Percentiles rank a stretch among this genome's conserved stretches.
These are phyloP conservation scores for Monilinia vaccinii-corymbosi DNA, from an alignment of 2,329 filamentous ascomycete genomes.

Conservation along the genomic window DNA sequence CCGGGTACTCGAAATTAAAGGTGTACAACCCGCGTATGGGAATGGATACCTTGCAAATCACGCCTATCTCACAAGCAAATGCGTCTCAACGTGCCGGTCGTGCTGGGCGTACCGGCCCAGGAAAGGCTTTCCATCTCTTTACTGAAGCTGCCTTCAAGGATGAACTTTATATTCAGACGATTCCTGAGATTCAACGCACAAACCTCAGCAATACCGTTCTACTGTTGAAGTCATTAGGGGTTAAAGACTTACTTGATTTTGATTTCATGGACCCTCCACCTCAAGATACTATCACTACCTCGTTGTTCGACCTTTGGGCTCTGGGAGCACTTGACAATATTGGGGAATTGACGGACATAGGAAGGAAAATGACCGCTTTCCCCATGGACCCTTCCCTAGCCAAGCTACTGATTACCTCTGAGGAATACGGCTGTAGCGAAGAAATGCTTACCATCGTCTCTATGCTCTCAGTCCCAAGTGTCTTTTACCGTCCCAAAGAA, in stretches of 20 bases:
- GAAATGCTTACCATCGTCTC: conserved; percentile 98
- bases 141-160: conserved; percentile 94
- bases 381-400: conserved; percentile 96
- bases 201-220: conserved; percentile 93
- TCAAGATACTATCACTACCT: conserved; percentile 95
- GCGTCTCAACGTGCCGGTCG: conserved; percentile 87
- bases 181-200: conserved; percentile 94
- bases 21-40: conserved; percentile 99
- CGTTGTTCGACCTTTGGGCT: conserved; percentile 95
- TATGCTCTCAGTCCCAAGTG: conserved; percentile 93
- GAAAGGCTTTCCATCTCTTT: conserved; percentile 88
- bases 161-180: conserved; percentile 92
- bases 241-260: conserved; percentile 90
- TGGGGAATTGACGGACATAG: conserved; percentile 80
- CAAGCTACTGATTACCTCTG: conserved; percentile 86
- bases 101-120: conserved; percentile 87
- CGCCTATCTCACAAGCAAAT: conserved; percentile 94
- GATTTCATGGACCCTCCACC: conserved; percentile 99
- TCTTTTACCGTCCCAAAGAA: conserved; percentile 96
- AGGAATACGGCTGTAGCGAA: conserved; percentile 85
- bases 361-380: conserved; percentile 90
- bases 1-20: conserved; percentile 93
- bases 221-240: conserved; percentile 86
- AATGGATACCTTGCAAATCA: conserved; percentile 98
- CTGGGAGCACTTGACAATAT: conserved; percentile 89